phyloP scores from a whole-genome alignment of 2,329 filamentous ascomycete genomes.

The Calonectria pseudoreteaudii region DNA sequence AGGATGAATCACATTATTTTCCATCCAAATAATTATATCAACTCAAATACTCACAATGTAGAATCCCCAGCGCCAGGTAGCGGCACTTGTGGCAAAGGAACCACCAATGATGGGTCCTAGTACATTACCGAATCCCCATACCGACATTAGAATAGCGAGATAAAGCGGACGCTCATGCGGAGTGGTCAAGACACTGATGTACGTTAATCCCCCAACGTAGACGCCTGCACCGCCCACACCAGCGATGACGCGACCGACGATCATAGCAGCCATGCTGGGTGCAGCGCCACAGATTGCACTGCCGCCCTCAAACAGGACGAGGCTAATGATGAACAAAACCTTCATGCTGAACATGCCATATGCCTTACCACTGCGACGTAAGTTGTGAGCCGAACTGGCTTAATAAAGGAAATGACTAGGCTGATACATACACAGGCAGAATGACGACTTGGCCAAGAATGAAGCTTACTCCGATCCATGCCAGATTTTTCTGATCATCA shows the following conservation, averaged over 20 bases:
- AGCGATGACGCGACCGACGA: not conserved
- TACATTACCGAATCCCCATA: not conserved
- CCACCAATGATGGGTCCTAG: not conserved
- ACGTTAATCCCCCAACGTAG: not conserved
- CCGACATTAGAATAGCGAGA: not conserved
- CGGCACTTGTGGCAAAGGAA: not conserved
- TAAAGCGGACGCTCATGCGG: not conserved
- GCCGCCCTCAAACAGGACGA: not conserved
- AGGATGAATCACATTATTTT: not conserved
- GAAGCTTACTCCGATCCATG: not conserved
- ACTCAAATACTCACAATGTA: not conserved
- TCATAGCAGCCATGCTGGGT: not conserved
- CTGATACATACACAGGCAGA: not conserved
- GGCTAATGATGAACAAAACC: not conserved
- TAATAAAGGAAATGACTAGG: too few relatives aligned
- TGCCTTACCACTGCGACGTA: not conserved
- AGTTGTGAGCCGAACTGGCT: not conserved
- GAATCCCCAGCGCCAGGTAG: not conserved
- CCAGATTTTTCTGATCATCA: not conserved
- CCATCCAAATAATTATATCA: not conserved
- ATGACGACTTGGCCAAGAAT: not conserved
- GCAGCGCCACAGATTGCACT: not conserved
- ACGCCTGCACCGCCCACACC: not conserved
- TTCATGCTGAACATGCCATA: not conserved
- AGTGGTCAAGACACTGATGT: not conserved